phyloP scores from a whole-genome alignment of 306 rosid genomes.

The Cucumis sativus region Cucumber_9930_V3 NC_026661.2:12172001-12172500 shows the following conservation, averaged over 20 bases:
- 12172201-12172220: slow-evolving; percentile 60
- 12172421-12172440: neutral
- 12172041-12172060: neutral
- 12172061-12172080: neutral
- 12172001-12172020: neutral
- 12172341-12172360: neutral
- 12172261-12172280: neutral
- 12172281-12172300: neutral
- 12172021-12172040: neutral
- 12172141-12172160: slow-evolving; percentile 6
- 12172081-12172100: neutral
- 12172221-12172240: slow-evolving; percentile 72
- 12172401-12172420: neutral
- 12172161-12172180: slow-evolving; percentile 10
- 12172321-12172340: neutral
- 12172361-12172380: neutral
- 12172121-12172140: neutral
- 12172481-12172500: neutral
- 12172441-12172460: neutral
- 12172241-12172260: slow-evolving; percentile 1
- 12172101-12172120: neutral
- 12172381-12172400: neutral
- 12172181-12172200: slow-evolving; percentile 70
- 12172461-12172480: neutral
- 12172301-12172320: neutral